phyloP scores from a whole-genome alignment of 2,329 filamentous ascomycete species.

The Aquanectria penicillioides region DNA sequence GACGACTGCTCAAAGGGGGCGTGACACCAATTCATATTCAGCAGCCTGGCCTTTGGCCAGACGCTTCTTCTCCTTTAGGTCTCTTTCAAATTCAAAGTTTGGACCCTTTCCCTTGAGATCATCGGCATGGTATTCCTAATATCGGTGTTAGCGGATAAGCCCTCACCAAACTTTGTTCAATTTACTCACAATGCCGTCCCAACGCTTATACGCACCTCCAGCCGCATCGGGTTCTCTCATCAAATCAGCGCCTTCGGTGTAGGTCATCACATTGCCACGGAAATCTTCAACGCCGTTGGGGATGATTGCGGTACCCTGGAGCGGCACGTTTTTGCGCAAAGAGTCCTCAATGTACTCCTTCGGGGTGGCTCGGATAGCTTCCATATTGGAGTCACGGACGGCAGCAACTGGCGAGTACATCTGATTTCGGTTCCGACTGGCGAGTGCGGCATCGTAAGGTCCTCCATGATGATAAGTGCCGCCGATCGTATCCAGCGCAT shows the following conservation, averaged over 20 bases:
- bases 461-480: slow-evolving; percentile 87
- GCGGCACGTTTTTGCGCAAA: slow-evolving; percentile 76
- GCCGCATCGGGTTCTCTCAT: slow-evolving; percentile 76
- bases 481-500: slow-evolving; percentile 77
- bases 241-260: slow-evolving; percentile 87
- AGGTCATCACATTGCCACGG: slow-evolving; percentile 76
- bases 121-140: slow-evolving; percentile 74
- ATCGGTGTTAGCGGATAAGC: slow-evolving; percentile 13
- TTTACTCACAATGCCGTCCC: slow-evolving; percentile 73
- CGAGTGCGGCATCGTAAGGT: slow-evolving; percentile 85
- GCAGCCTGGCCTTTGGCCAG: slow-evolving; percentile 46
- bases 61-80: slow-evolving; percentile 67
- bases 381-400: slow-evolving; percentile 75
- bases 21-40: slow-evolving; percentile 62
- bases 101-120: slow-evolving; percentile 87
- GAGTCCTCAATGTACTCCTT: slow-evolving; percentile 80
- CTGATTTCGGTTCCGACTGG: slow-evolving; percentile 75
- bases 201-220: slow-evolving; percentile 83
- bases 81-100: slow-evolving; percentile 75
- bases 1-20: slow-evolving; percentile 48
- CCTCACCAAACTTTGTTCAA: background rate
- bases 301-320: slow-evolving; percentile 83
- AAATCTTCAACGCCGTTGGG: slow-evolving; percentile 77
- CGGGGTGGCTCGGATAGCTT: slow-evolving; percentile 84
- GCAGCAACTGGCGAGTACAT: slow-evolving; percentile 79